Percentiles rank a stretch among this genome's conserved stretches.
These are phyloP conservation scores for Exophiala spinifera DNA, from an alignment of 2,329 filamentous ascomycete genomes.

Conservation along the genomic window DNA sequence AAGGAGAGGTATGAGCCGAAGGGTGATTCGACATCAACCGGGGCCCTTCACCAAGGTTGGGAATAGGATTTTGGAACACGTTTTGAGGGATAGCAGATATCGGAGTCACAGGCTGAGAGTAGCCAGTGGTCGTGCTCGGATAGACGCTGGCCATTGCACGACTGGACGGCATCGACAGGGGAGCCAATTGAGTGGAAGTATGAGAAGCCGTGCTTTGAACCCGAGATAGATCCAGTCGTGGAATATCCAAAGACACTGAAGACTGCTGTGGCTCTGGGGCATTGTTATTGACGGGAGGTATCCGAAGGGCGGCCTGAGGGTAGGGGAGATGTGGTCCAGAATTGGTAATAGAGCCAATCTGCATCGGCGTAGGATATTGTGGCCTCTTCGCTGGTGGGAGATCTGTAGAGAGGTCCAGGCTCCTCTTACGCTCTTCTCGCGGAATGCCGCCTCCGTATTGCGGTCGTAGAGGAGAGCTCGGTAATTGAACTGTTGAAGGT, in stretches of 20 bases:
- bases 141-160: constrained; percentile 78
- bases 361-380: constrained; percentile 10
- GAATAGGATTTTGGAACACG: constrained; percentile 33
- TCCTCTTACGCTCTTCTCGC: constrained; percentile 56
- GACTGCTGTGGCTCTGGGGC: background rate
- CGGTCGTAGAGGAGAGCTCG: constrained; percentile 25
- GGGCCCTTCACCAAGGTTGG: constrained; percentile 18
- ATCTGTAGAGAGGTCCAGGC: constrained; percentile 52
- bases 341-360: constrained; percentile 1
- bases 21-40: constrained; percentile 32
- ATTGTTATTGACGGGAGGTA: constrained; percentile 5
- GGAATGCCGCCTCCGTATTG: constrained; percentile 31
- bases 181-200: constrained; percentile 26
- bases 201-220: constrained; percentile 7
- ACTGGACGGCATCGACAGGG: constrained; percentile 35
- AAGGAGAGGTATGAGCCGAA: constrained; percentile 62
- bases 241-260: constrained; percentile 29
- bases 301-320: constrained; percentile 3
- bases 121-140: constrained; percentile 54
- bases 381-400: constrained; percentile 57
- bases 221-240: constrained; percentile 21
- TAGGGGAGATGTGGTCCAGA: constrained; percentile 21
- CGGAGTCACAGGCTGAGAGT: constrained; percentile 46
- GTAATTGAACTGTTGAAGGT: constrained; percentile 18
- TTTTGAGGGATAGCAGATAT: constrained; percentile 35